Evolutionary conservation across 2,329 filamentous ascomycete genomes (phyloP), one percentile per base, ranked within the genome.

Genomic region (Colletotrichum godetiae): DNA sequence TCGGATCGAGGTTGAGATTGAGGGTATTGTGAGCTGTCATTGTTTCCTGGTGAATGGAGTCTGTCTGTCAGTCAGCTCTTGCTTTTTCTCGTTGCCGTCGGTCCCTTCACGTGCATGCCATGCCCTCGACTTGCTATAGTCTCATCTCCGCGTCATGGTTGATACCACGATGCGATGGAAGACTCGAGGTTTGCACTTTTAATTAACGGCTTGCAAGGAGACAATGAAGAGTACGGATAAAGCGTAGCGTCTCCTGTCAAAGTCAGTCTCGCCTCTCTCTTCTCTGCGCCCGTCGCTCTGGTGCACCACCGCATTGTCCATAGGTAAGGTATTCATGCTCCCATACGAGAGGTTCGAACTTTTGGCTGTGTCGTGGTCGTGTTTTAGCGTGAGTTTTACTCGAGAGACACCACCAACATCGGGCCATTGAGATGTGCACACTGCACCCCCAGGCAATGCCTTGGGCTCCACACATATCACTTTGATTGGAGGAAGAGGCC

Each of bases 331-430:
- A 27, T 27, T 27, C 27, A n/a, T 46, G 31, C 22, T 37, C 15
- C 35, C 35, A 42, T 37, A n/a, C 19, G 42, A 24, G 13, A 35
- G 42, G 33, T 56, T 71, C 59, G 60, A 42, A 15, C 12, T 42
- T 42, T 42, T 42, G 46, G 46, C 42, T 5, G 61, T 55, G 61
- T 55, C 27, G 63, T 71, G 62, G 64, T 52, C 52, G 52, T 19
- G 58, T 63, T 72, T 68, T 68, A 72, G 69, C 58, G 69, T 52
- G 24, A 24, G 37, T 52, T 52, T 72, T 63, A 53, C 65, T 68
- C 33, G n/a, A 29, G 24, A 49, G 24, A 55, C 52, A 22, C 24
- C 42, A 49, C 42, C 42, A 49, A 19, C 19, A 10, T 49, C 22
- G 42, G 29, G 58, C 65, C 68, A 68, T 72, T 35, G 58, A 29